Conservation (phyloP, 2,329 filamentous ascomycete genomes). For the Ampelomyces quisqualis region DNA sequence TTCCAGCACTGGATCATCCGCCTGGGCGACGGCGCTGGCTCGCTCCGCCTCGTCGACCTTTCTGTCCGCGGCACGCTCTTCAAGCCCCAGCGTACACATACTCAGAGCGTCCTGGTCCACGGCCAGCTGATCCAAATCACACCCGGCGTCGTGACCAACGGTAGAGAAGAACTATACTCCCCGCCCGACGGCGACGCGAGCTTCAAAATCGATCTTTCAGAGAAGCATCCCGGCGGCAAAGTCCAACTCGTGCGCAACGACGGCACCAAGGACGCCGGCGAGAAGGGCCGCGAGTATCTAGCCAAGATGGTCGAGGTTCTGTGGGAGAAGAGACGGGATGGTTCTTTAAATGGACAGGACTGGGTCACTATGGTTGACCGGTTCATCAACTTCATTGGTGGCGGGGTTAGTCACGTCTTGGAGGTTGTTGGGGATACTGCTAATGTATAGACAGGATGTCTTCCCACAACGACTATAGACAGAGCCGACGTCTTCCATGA, state of each 20-base stretch:
- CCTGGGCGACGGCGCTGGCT: constrained; percentile 34
- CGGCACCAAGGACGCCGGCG: constrained; percentile 34
- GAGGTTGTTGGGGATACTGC: background rate
- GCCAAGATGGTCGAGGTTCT: constrained; percentile 26
- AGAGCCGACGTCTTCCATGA: no score
- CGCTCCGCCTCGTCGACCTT: constrained; percentile 36
- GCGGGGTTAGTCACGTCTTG: constrained; percentile 18
- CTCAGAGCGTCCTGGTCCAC: constrained; percentile 21
- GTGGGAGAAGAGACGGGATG: constrained; percentile 38
- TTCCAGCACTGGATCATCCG: constrained; percentile 44
- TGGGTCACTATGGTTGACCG: constrained; percentile 39
- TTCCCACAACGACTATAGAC: background rate
- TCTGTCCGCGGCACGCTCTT: constrained; percentile 39
- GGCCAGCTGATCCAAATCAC: constrained; percentile 25
- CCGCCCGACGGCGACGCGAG: constrained; percentile 43
- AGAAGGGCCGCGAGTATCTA: constrained; percentile 26
- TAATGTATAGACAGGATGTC: background rate
- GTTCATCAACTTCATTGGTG: constrained; percentile 39
- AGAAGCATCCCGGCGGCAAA: constrained; percentile 35
- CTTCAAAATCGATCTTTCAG: constrained; percentile 42
- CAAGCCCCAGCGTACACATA: constrained; percentile 32
- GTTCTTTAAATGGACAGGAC: constrained; percentile 36
- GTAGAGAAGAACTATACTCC: constrained; percentile 24
- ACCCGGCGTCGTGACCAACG: constrained; percentile 12
- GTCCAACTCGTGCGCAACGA: constrained; percentile 40